Base-by-base conservation (phyloP, 2,329 filamentous ascomycete species). In the Penicillium sp. region DNA sequence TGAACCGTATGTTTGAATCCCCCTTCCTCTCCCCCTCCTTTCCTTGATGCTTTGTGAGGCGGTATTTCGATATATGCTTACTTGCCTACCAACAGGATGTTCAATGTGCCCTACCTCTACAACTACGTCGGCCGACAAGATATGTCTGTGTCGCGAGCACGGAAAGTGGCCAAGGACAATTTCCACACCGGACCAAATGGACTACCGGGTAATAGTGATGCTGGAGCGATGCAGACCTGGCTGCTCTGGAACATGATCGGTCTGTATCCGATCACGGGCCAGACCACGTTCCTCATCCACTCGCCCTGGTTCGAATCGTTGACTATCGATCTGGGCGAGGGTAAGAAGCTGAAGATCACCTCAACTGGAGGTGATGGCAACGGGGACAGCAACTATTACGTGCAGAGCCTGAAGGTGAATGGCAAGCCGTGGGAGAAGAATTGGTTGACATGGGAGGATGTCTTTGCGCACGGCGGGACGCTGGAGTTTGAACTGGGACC, bases 211-310 rank as follows among this genome's bases (percentile, higher is more conserved):
- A 90, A 90, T 69, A 85, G 82, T 40, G 88, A 90, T 67, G 86
- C 86, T 1, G 88, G 88, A 6, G 85, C 87, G 13, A 89, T 90
- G 87, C 86, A 90, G 67, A 85, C 82, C 7, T 89, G 86, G 83
- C 70, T 88, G 2, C 71, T 88, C 8, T 90, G 87, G 83, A 84
- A 83, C 58, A 87, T 88, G 80, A 79, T 89, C 33, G 87, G 87
- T 2, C 72, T 89, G 24, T 89, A 88, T 60, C 87, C 87, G 1
- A 75, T 90, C 58, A 87, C 86, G 0, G 86, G 85, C 0, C 87
- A 89, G 74, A 85, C 85, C 0, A 87, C 83, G 1, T 89, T 89
- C 67, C 75, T 89, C 14, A 77, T 89, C 48, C 82, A 82, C 3
- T 84, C 83, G 6, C 86, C 86, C 0, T 88, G 84, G 84, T 86